A percentile compares a stretch with the other conserved stretches of the same genome.
These are phyloP conservation scores for Lagerstroemia speciosa DNA, from an alignment of 345 rosid genomes.

Conservation along the genomic window DNA sequence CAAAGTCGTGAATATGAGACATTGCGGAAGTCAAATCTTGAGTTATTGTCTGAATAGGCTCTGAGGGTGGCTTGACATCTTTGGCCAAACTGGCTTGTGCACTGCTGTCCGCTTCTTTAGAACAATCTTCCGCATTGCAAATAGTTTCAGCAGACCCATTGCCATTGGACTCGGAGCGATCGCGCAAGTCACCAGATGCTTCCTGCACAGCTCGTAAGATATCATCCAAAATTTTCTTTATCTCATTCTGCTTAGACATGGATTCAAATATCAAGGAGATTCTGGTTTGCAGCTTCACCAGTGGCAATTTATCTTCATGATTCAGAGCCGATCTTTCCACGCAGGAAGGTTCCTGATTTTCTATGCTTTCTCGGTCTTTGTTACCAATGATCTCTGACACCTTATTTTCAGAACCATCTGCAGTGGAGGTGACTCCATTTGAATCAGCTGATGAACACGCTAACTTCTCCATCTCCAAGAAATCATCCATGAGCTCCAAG, in stretches of 20 bases:
- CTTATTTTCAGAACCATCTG: too few species aligned
- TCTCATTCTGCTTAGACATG: neutral
- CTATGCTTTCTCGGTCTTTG: neutral
- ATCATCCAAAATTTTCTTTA: neutral
- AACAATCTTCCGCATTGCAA: neutral
- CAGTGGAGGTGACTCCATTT: neutral
- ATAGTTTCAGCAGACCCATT: neutral
- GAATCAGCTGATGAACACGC: neutral
- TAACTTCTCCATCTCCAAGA: slow-evolving; percentile 10
- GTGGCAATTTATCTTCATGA: neutral
- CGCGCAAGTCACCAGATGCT: neutral
- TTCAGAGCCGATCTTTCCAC: neutral
- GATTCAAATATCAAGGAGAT: neutral
- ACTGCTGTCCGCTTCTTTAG: neutral
- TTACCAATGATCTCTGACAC: neutral
- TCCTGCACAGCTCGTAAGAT: neutral
- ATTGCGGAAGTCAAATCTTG: too few species aligned
- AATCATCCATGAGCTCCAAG: slow-evolving; percentile 5
- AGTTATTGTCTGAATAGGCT: too few species aligned
- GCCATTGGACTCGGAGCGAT: neutral
- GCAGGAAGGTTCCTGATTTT: neutral
- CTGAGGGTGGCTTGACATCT: too few species aligned
- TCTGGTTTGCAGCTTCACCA: neutral
- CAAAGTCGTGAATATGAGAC: too few species aligned
- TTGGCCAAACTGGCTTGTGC: too few species aligned